Percentiles rank a stretch among this genome's conserved stretches.
These are phyloP conservation scores for Acacia crassicarpa DNA, from an alignment of 306 rosid genomes.

Conservation along the genomic window DNA sequence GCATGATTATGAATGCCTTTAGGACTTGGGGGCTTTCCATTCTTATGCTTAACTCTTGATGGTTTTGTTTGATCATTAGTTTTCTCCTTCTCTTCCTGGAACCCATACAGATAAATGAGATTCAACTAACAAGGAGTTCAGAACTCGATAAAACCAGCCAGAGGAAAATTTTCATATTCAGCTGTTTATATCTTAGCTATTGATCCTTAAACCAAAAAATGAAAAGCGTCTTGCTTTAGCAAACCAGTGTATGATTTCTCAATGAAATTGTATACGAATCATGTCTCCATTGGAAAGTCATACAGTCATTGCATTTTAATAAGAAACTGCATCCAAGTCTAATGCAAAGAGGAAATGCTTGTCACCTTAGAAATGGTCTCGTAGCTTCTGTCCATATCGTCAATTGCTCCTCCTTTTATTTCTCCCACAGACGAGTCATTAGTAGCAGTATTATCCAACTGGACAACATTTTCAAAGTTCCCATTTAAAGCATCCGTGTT, in stretches of 20 bases:
- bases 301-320: not conserved
- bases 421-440: slow-evolving; percentile 43
- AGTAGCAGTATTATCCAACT: slow-evolving; percentile 41
- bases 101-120: slow-evolving; percentile 27
- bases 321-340: not conserved
- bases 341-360: not conserved
- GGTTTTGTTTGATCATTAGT: slow-evolving; percentile 38
- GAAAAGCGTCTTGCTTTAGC: not conserved
- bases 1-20: slow-evolving; percentile 42
- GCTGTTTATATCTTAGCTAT: not conserved
- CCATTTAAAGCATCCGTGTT: slow-evolving; percentile 49
- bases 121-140: slow-evolving; percentile 21
- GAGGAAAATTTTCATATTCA: not conserved
- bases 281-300: not conserved
- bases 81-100: slow-evolving; percentile 56
- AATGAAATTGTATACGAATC: not conserved
- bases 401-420: slow-evolving; percentile 49
- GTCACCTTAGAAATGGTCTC: slow-evolving; percentile 58
- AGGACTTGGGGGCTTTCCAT: slow-evolving; percentile 46
- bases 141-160: not conserved
- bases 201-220: not conserved
- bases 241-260: not conserved
- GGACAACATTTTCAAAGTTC: slow-evolving; percentile 35
- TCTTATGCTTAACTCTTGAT: slow-evolving; percentile 53
- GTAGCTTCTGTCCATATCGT: slow-evolving; percentile 37